phyloP scores from a whole-genome alignment of 129 eudicot species.

The Heracleum sosnowskyi region DNA sequence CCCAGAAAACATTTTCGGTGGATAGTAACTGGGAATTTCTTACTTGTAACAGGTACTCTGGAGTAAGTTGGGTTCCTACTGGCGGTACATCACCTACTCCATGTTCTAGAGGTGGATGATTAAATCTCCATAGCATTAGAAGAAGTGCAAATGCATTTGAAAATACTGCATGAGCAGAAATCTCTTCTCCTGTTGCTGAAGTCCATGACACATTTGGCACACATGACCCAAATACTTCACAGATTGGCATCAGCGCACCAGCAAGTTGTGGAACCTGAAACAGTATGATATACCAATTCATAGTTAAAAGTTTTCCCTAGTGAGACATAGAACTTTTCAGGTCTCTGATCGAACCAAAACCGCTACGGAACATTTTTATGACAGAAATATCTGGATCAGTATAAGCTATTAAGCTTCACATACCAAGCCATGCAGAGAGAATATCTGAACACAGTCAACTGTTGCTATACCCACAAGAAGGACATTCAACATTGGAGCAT shows the following conservation, averaged over 20 bases:
- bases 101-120: conserved; percentile 84
- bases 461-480: conserved; percentile 87
- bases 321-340: background rate
- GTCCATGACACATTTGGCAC: conserved; percentile 80
- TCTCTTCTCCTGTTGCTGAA: conserved; percentile 73
- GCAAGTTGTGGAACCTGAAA: conserved; percentile 93
- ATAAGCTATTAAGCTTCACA: conserved; percentile 23
- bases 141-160: conserved; percentile 98
- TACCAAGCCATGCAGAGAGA: conserved; percentile 94
- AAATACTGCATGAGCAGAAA: conserved; percentile 74
- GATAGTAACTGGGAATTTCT: conserved; percentile 65
- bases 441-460: conserved; percentile 84
- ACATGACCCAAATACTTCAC: conserved; percentile 96
- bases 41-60: conserved; percentile 69
- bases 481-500: conserved; percentile 82
- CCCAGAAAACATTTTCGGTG: conserved; percentile 31
- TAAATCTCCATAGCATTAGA: conserved; percentile 88
- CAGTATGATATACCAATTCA: conserved; percentile 3
- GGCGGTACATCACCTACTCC: conserved; percentile 92
- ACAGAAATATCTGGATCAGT: background rate
- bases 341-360: background rate
- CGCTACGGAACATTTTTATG: background rate
- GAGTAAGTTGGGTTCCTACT: conserved; percentile 87
- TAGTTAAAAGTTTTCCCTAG: background rate
- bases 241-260: conserved; percentile 81